A percentile compares a stretch with the other conserved stretches of the same genome.
These are phyloP conservation scores for Halenospora varia DNA, from an alignment of 495 filamentous ascomycete genomes.

Conservation along the genomic window DNA sequence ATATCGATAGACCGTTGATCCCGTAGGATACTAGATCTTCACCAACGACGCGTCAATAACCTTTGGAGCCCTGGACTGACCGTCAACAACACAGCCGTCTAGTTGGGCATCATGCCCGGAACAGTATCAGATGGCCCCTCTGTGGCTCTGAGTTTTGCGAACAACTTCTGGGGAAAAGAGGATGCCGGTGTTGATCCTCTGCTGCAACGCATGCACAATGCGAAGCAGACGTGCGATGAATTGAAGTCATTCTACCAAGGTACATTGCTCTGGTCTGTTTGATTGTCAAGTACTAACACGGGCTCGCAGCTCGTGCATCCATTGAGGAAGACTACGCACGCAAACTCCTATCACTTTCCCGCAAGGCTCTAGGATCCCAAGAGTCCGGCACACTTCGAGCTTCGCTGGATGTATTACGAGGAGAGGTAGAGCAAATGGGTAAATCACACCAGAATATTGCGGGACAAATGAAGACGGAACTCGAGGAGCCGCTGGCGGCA, in stretches of 20 bases:
- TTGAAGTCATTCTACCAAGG: constrained; percentile 86
- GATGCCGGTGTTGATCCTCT: constrained; percentile 92
- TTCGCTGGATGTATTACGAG: constrained; percentile 82
- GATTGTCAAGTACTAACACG: not conserved
- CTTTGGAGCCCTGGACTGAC: not conserved
- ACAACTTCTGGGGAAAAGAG: constrained; percentile 99
- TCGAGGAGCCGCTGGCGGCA: constrained; percentile 91
- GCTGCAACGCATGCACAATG: constrained; percentile 92
- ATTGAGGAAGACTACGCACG: constrained; percentile 98
- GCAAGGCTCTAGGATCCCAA: constrained; percentile 85
- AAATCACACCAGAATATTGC: constrained; percentile 91
- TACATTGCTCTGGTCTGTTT: constrained; percentile 33
- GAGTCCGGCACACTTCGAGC: constrained; percentile 78
- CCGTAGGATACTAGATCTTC: not conserved
- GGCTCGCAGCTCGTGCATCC: constrained; percentile 67
- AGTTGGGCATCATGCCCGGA: constrained; percentile 22
- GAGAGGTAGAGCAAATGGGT: constrained; percentile 90
- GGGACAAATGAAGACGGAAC: constrained; percentile 88
- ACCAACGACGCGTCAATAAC: constrained; percentile 5
- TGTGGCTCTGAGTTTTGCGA: constrained; percentile 65
- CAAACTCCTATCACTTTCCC: constrained; percentile 79
- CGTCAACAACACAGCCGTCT: constrained; percentile 1
- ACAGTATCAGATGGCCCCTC: constrained; percentile 35
- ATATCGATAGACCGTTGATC: not conserved
- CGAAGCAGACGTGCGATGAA: constrained; percentile 94